Base-by-base conservation (phyloP, 257 asterid species). In the Fraxinus anomala region DNA sequence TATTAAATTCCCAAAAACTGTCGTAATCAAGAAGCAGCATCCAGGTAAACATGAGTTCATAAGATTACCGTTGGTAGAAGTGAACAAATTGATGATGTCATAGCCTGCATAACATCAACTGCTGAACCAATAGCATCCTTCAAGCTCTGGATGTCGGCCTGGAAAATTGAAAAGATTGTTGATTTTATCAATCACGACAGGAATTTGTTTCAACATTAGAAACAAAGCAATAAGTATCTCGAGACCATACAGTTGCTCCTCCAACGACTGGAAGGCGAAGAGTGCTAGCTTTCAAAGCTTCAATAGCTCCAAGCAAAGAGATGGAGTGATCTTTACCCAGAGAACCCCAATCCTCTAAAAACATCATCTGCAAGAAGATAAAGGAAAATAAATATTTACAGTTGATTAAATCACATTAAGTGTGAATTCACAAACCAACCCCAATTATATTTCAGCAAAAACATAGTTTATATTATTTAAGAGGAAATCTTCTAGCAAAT, bases 261-360 rank as follows among this genome's bases (percentile, higher is more conserved):
- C 90, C 97, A 61, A 84, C 85, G 63, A 92, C 88, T 6, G 99
- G 97, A 74, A 95, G 97, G 34, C 96, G 96, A 68, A 95, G 94
- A 75, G 96, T 93, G 91, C 98, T 95, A 70, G 96, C 98, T 74
- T 85, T 93, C 81, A 95, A 85, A 66, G 98, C 94, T 87, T 95
- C 99, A 56, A 87, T 95, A 67, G 94, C 97, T 74, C 99, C 99
- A 44, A 84, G 80, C 84, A 95, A 77, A 80, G 94, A 88, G 69
- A 89, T 81, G 4, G 81, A 86, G 80, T 93, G 97, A 73, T 88
- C 96, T 80, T 91, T 90, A 73, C 89, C 98, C 76, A 90, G 51
- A 39, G 88, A 87, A 33, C 89, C 89, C 97, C 97, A 93, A 67
- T 83, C 90, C 82, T 91, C 98, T 77, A 95, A 82, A 79, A 47